Conservation (phyloP, 768 basidiomycete species). For the Mycena metata region DNA sequence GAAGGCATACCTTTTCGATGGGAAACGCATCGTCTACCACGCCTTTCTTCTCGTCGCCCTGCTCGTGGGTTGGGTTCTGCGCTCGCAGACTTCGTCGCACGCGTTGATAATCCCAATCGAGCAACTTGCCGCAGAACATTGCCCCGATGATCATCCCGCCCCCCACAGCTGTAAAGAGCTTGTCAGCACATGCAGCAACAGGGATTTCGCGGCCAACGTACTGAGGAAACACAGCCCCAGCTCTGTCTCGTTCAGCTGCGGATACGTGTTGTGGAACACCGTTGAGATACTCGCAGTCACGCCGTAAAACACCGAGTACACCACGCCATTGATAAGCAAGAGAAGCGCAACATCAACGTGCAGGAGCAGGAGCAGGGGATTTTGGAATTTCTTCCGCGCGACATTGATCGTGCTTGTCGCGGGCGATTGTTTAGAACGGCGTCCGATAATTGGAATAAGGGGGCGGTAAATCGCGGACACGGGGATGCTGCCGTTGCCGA, state of each 20-base stretch:
- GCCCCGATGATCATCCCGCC: slow-evolving; percentile 24
- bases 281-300: slow-evolving; percentile 73
- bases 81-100: background rate
- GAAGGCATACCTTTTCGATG: slow-evolving; percentile 60
- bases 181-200: background rate
- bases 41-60: slow-evolving; percentile 3
- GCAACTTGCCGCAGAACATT: slow-evolving; percentile 13
- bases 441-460: slow-evolving; percentile 63
- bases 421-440: slow-evolving; percentile 42
- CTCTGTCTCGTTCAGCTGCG: slow-evolving; percentile 70
- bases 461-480: slow-evolving; percentile 64
- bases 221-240: slow-evolving; percentile 83
- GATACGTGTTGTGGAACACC: slow-evolving; percentile 70
- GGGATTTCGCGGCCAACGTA: background rate
- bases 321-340: slow-evolving; percentile 63
- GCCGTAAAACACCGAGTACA: slow-evolving; percentile 70
- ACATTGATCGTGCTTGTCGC: slow-evolving; percentile 43
- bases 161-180: slow-evolving; percentile 19
- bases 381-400: slow-evolving; percentile 51
- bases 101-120: slow-evolving; percentile 36
- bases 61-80: too few relatives aligned
- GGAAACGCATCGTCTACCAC: slow-evolving; percentile 61
- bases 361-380: slow-evolving; percentile 69
- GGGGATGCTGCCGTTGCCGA: slow-evolving; percentile 65
- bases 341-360: slow-evolving; percentile 67